Conservation (phyloP, 169 alveolate species). For the Babesia sp. region DNA sequence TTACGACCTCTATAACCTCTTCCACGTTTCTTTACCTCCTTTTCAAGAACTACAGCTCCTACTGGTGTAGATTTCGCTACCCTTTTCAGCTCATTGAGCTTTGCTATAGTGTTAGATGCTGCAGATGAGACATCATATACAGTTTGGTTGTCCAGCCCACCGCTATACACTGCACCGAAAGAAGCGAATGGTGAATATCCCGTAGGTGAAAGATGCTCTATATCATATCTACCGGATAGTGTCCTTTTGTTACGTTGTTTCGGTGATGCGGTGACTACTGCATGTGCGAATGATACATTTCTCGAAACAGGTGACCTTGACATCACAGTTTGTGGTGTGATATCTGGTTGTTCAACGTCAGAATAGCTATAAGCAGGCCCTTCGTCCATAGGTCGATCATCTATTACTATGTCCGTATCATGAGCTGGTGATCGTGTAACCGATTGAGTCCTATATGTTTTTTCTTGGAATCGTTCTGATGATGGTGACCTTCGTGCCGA, state of each 20-base stretch:
- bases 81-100: neutral
- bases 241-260: slow-evolving; percentile 13
- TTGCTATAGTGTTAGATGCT: neutral
- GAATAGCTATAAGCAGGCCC: neutral
- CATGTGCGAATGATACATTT: slow-evolving; percentile 5
- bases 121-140: neutral
- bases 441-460: too few species aligned
- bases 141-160: slow-evolving; percentile 6
- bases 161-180: slow-evolving; percentile 21
- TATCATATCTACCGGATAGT: neutral
- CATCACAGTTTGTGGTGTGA: neutral
- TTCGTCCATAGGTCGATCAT: slow-evolving; percentile 2
- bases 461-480: neutral
- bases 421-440: neutral
- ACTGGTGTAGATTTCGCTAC: neutral
- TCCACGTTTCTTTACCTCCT: neutral
- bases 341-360: neutral
- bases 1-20: neutral
- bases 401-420: neutral
- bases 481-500: neutral
- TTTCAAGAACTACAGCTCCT: neutral
- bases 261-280: slow-evolving; percentile 1
- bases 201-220: slow-evolving; percentile 11
- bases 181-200: slow-evolving; percentile 41
- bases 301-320: slow-evolving; percentile 11